Percentiles rank a stretch among this genome's conserved stretches.
phyloP scores from a whole-genome alignment of 129 eudicot species.

The Lactuca sativa region DNA sequence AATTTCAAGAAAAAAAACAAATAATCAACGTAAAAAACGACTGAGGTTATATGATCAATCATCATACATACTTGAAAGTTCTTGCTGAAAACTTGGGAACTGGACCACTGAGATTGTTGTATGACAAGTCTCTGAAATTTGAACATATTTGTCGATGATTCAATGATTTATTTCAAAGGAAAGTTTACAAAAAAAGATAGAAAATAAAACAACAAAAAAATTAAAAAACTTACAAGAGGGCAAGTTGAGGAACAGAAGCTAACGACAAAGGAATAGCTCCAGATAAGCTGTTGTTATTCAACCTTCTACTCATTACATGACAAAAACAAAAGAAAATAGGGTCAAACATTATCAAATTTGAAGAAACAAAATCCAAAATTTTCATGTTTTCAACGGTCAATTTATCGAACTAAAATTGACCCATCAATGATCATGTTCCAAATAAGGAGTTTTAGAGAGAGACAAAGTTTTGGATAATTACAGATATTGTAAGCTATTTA shows the following conservation, averaged over 20 bases:
- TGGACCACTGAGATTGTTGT: slow-evolving; percentile 98
- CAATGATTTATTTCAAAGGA: slow-evolving; percentile 28
- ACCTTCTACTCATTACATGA: slow-evolving; percentile 72
- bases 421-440: slow-evolving; percentile 23
- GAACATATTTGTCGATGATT: slow-evolving; percentile 24
- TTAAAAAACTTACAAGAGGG: slow-evolving; percentile 77
- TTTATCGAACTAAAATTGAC: slow-evolving; percentile 30
- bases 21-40: not conserved
- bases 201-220: slow-evolving; percentile 19
- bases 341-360: slow-evolving; percentile 36
- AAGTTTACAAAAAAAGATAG: slow-evolving; percentile 7
- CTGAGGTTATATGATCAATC: not conserved
- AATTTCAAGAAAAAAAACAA: not conserved
- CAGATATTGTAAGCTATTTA: slow-evolving; percentile 79
- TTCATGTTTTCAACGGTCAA: slow-evolving; percentile 12
- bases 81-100: slow-evolving; percentile 78
- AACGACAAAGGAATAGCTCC: slow-evolving; percentile 82
- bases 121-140: slow-evolving; percentile 88
- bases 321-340: slow-evolving; percentile 35
- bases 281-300: slow-evolving; percentile 92
- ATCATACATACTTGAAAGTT: slow-evolving; percentile 76
- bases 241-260: slow-evolving; percentile 77
- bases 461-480: slow-evolving; percentile 12
- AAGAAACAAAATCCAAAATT: slow-evolving; percentile 30
- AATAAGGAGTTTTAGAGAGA: slow-evolving; percentile 34